Conservation (phyloP, 83 land plant genomes). For the Thuja plicata region DNA sequence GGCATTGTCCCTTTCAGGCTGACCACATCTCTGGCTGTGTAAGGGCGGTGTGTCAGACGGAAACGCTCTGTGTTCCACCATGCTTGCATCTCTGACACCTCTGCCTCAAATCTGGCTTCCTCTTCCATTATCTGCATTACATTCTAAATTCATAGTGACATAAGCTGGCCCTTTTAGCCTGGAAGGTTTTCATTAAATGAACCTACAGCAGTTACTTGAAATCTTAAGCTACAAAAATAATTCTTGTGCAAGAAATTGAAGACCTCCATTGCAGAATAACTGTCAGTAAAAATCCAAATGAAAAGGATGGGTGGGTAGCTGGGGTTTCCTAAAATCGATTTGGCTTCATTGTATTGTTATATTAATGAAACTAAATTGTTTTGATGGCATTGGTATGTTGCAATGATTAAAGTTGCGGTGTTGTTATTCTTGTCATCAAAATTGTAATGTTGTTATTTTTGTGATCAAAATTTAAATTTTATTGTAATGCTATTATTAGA, state of each 20-base stretch:
- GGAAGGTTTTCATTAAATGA: not conserved
- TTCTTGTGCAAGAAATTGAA: not conserved
- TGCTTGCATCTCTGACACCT: conserved; percentile 78
- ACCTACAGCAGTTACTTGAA: not conserved
- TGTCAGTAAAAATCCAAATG: not conserved
- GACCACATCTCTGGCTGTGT: conserved; percentile 78
- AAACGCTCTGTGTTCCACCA: conserved; percentile 96
- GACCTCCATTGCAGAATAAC: not conserved
- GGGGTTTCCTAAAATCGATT: not conserved
- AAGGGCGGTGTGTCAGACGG: conserved; percentile 72
- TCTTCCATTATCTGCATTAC: conserved; percentile 76
- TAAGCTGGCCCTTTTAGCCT: not conserved
- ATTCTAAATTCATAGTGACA: not conserved
- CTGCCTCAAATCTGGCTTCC: conserved; percentile 75
- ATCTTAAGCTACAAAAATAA: not conserved
- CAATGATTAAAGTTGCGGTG: no score
- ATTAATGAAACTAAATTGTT: not conserved
- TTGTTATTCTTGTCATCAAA: no score
- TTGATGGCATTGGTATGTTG: no score
- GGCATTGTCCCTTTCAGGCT: conserved; percentile 73
- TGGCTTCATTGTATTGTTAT: not conserved
- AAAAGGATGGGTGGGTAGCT: not conserved
- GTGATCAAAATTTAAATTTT: no score
- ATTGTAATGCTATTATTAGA: no score
- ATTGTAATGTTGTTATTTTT: no score